phyloP scores from a whole-genome alignment of 2,329 filamentous ascomycete genomes.

The Ophiosphaerella korrae region DNA sequence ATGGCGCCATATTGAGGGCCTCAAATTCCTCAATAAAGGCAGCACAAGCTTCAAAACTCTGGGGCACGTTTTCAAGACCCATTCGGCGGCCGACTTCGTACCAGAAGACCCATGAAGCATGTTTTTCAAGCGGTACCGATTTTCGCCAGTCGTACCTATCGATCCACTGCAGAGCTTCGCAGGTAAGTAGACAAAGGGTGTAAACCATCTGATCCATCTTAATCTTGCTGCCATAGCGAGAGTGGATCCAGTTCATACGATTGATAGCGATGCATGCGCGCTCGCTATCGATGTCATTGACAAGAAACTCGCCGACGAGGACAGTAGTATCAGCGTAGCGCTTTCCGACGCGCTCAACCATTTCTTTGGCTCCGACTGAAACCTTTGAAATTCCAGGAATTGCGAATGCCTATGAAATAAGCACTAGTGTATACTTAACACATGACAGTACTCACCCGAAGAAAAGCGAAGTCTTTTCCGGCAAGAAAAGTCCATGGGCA shows the following conservation, averaged over 20 bases:
- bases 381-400: slow-evolving; percentile 14
- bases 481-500: slow-evolving; percentile 12
- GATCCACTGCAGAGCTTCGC: slow-evolving; percentile 14
- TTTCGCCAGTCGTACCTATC: slow-evolving; percentile 11
- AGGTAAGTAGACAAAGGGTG: slow-evolving; percentile 13
- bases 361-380: slow-evolving; percentile 10
- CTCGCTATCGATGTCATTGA: slow-evolving; percentile 17
- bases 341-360: slow-evolving; percentile 10
- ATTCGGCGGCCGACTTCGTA: slow-evolving; percentile 11
- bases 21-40: slow-evolving; percentile 10
- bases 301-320: slow-evolving; percentile 14
- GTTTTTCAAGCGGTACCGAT: slow-evolving; percentile 10
- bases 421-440: background rate
- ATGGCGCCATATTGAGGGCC: slow-evolving; percentile 7
- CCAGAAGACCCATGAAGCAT: slow-evolving; percentile 14
- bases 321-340: slow-evolving; percentile 14
- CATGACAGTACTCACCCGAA: background rate
- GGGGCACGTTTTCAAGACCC: slow-evolving; percentile 10
- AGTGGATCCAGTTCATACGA: slow-evolving; percentile 17
- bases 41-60: slow-evolving; percentile 10
- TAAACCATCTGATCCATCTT: slow-evolving; percentile 15
- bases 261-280: slow-evolving; percentile 14
- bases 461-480: slow-evolving; percentile 13
- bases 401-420: slow-evolving; percentile 8
- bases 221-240: slow-evolving; percentile 11